A percentile compares a stretch with the other conserved stretches of the same genome.
phyloP scores from a whole-genome alignment of 352 stramenopile genomes.

The Aphanomyces stellatus region DNA sequence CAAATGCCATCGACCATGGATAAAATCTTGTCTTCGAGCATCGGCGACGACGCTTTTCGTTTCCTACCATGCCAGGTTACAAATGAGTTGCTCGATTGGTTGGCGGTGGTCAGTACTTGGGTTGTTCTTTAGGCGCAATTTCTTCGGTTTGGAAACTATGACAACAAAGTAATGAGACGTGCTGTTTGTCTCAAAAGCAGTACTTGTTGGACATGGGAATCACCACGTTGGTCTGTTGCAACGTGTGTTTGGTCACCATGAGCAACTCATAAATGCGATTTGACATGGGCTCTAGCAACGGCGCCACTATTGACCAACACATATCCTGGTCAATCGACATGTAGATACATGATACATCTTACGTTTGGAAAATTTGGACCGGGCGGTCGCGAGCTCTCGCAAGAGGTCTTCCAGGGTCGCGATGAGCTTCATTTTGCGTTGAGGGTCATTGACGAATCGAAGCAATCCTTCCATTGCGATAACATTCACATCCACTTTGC shows the following conservation, averaged over 20 bases:
- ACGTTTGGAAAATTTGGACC: slow-evolving; percentile 2
- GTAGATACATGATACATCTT: no score
- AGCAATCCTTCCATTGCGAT: slow-evolving; percentile 12
- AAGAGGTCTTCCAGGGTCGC: slow-evolving; percentile 1
- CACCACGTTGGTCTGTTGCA: slow-evolving; percentile 11
- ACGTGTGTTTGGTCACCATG: slow-evolving; percentile 4
- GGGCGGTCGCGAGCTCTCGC: not conserved
- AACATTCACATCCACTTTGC: slow-evolving; percentile 10
- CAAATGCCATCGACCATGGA: slow-evolving; percentile 16
- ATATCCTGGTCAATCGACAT: no score
- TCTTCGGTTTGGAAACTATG: not conserved
- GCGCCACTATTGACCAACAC: slow-evolving; percentile 7
- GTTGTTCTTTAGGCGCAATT: no score
- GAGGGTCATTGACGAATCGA: slow-evolving; percentile 4
- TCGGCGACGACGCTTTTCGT: slow-evolving; percentile 43
- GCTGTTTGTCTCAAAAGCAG: not conserved
- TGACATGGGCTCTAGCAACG: slow-evolving; percentile 12
- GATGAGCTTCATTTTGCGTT: slow-evolving; percentile 10
- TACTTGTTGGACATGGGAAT: slow-evolving; percentile 13
- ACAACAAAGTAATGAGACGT: not conserved
- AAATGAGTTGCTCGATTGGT: slow-evolving; percentile 33
- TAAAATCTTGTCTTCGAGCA: not conserved
- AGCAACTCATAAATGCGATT: slow-evolving; percentile 16
- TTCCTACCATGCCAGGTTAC: no score
- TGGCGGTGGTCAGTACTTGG: no score